These are phyloP conservation scores for Ammopiptanthus mongolicus DNA, from an alignment of 306 rosid genomes.

Conservation along the genomic window DNA sequence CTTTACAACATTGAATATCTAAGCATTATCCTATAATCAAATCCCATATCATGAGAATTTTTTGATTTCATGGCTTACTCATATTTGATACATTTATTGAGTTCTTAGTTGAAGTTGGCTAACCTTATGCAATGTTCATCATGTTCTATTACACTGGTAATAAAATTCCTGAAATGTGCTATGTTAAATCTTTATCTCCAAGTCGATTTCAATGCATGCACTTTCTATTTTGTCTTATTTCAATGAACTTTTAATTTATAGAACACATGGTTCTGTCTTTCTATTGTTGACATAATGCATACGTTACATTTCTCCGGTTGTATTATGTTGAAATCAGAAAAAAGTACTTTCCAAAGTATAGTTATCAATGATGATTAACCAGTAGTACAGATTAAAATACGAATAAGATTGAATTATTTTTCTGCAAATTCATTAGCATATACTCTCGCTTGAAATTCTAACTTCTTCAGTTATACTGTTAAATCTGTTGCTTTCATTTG, in stretches of 20 bases:
- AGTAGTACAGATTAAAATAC: neutral
- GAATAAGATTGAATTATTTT: neutral
- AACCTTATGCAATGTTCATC: neutral
- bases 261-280: neutral
- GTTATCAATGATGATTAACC: neutral
- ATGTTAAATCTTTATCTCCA: neutral
- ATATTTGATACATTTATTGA: neutral
- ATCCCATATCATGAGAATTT: neutral
- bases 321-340: neutral
- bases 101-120: neutral
- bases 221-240: neutral
- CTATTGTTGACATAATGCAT: neutral
- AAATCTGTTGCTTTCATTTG: no score
- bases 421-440: neutral
- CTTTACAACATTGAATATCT: neutral
- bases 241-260: neutral
- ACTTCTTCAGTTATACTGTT: neutral
- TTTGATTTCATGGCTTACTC: neutral
- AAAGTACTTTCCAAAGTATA: neutral
- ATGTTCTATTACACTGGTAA: neutral
- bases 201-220: neutral
- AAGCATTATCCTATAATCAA: neutral
- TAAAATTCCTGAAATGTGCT: neutral
- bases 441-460: neutral
- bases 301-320: neutral